These are phyloP conservation scores for Pythium coloratum DNA, from an alignment of 352 stramenopile genomes.

Conservation along the genomic window DNA sequence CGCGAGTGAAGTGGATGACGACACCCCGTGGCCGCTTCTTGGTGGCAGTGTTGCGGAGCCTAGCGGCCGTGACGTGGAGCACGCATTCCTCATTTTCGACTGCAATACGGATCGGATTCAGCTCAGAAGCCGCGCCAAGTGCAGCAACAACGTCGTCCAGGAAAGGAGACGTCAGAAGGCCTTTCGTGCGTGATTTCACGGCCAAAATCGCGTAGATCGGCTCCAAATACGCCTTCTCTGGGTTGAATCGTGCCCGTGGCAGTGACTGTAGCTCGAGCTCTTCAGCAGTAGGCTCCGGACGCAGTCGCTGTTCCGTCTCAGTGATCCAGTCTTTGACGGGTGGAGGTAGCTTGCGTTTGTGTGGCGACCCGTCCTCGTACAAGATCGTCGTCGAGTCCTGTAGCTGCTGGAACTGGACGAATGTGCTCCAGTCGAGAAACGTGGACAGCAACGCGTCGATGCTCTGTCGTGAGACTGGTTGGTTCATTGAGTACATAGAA, in stretches of 20 bases:
- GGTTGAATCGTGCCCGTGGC: slow-evolving; percentile 33
- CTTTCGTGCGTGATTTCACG: slow-evolving; percentile 30
- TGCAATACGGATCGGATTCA: slow-evolving; percentile 27
- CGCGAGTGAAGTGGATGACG: slow-evolving; percentile 34
- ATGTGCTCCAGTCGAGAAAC: slow-evolving; percentile 52
- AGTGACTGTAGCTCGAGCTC: slow-evolving; percentile 20
- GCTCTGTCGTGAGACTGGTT: slow-evolving; percentile 1
- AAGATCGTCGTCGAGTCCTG: slow-evolving; percentile 43
- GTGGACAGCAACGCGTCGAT: slow-evolving; percentile 14
- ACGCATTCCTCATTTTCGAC: slow-evolving; percentile 40
- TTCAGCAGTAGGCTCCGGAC: slow-evolving; percentile 12
- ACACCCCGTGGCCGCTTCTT: background rate
- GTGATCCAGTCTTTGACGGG: background rate
- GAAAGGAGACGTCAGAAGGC: slow-evolving; percentile 35
- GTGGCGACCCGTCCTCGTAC: slow-evolving; percentile 10
- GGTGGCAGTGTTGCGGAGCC: background rate
- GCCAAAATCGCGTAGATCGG: slow-evolving; percentile 50
- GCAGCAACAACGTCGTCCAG: slow-evolving; percentile 7
- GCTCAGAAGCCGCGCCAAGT: background rate
- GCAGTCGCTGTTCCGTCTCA: slow-evolving; percentile 7
- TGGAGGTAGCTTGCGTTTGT: slow-evolving; percentile 1
- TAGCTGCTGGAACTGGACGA: slow-evolving; percentile 52
- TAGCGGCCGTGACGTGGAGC: slow-evolving; percentile 35
- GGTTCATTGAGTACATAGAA: slow-evolving; percentile 13
- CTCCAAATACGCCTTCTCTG: slow-evolving; percentile 45